Percentiles rank a stretch among this genome's conserved stretches.
These are phyloP conservation scores for Fraxinus anomala DNA, from an alignment of 257 asterid genomes.

Conservation along the genomic window DNA sequence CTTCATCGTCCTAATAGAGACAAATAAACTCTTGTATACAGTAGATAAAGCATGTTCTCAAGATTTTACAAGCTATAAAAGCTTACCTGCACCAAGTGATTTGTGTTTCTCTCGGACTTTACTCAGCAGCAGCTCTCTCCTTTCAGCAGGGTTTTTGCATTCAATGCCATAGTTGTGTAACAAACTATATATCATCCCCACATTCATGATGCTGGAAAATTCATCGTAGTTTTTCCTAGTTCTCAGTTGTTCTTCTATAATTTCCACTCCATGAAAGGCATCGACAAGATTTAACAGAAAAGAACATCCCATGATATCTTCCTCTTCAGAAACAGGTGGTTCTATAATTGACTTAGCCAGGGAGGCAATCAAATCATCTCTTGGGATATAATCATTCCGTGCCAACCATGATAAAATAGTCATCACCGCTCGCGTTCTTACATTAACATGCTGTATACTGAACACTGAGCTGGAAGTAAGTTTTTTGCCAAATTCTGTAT, in stretches of 20 bases:
- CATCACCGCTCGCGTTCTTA: constrained; percentile 66
- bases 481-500: constrained; percentile 49
- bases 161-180: constrained; percentile 74
- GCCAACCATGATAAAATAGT: constrained; percentile 85
- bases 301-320: constrained; percentile 81
- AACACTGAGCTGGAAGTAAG: constrained; percentile 44
- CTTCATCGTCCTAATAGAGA: constrained; percentile 7
- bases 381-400: constrained; percentile 70
- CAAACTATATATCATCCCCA: constrained; percentile 86
- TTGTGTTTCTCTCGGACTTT: constrained; percentile 67
- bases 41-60: constrained; percentile 18
- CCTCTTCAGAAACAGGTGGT: constrained; percentile 80
- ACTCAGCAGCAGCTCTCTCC: constrained; percentile 71
- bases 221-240: constrained; percentile 67
- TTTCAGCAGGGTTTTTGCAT: constrained; percentile 75
- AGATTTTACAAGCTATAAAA: constrained; percentile 25
- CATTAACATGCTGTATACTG: constrained; percentile 49
- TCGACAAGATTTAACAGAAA: constrained; percentile 79
- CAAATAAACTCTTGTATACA: constrained; percentile 22
- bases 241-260: constrained; percentile 78
- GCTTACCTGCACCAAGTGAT: constrained; percentile 70
- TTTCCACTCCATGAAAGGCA: constrained; percentile 80
- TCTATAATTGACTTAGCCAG: constrained; percentile 85
- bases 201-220: constrained; percentile 80
- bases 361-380: constrained; percentile 73